Base-by-base conservation (phyloP, 805 yeast genomes). In the Naumovozyma castellii region DNA sequence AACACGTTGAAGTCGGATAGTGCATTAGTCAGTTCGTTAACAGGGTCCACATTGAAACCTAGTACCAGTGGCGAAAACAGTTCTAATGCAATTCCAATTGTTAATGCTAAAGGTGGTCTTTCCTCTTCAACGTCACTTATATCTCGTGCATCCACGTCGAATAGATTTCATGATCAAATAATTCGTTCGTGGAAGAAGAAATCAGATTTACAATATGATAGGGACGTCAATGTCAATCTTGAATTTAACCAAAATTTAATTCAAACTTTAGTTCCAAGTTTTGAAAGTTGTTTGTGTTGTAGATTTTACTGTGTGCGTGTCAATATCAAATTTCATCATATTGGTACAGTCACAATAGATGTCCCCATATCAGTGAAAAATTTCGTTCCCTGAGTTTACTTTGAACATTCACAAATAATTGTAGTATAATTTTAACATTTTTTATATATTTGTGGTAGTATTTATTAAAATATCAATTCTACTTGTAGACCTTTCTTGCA, bases 261-360 rank as follows among this genome's bases (percentile, higher is more conserved):
- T 39, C 57, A 68, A n/a, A 66, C 66, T 2, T 54, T 72, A 34
- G 50, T 67, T n/a, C 76, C 76, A 2, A 59, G 65, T 31, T 71
- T 68, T 46, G 73, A 70, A 40, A 64, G 60, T 39, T 71, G 76
- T 50, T 56, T 71, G 41, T 64, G 69, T 14, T 73, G 73, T 2
- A 53, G 76, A 39, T 47, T 67, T 2, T 71, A 72, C 46, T 64
- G 69, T 40, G 53, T 71, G 37, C 72, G 69, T 44, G 63, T 70
- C 1, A 46, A 49, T 20, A 65, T 68, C 12, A 62, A 57, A 43
- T 66, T 59, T 36, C 46, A 44, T 16, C 45, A 43, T 27, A 31
- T 42, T 17, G 52, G 53, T 1, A 30, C 41, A 6, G 30, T 42
- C 2, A 25, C 9, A 5, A 35, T 50, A 9, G 46, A 46, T 25